Conservation (phyloP, 306 rosid species). For the Quercus rubra region DNA sequence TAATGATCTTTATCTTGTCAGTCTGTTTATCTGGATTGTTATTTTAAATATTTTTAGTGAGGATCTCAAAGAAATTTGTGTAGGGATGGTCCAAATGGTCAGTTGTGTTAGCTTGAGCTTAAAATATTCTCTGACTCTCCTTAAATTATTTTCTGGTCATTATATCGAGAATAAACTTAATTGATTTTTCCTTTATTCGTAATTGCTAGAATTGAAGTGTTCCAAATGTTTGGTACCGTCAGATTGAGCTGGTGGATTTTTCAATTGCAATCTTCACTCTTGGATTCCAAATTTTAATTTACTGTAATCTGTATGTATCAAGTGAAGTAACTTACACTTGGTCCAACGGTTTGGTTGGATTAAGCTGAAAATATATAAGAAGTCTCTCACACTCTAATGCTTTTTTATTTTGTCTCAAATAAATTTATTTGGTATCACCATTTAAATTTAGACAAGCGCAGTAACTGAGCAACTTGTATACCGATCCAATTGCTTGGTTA, state of each 20-base stretch:
- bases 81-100: background rate
- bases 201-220: background rate
- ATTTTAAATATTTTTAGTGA: background rate
- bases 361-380: background rate
- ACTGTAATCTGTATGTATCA: background rate
- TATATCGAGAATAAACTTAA: background rate
- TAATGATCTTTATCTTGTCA: background rate
- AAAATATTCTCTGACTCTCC: background rate
- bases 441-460: background rate
- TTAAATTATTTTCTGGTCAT: background rate
- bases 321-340: background rate
- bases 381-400: background rate
- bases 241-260: background rate
- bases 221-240: background rate
- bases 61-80: background rate
- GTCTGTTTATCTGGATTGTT: background rate
- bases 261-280: background rate
- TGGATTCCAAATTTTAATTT: too few species aligned
- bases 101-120: slow-evolving; percentile 4
- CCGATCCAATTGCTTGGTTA: background rate
- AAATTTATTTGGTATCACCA: background rate
- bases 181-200: background rate
- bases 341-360: background rate
- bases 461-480: background rate
- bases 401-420: background rate